Conservation (phyloP, 306 rosid species). For the Sicyos baderoa region DNA sequence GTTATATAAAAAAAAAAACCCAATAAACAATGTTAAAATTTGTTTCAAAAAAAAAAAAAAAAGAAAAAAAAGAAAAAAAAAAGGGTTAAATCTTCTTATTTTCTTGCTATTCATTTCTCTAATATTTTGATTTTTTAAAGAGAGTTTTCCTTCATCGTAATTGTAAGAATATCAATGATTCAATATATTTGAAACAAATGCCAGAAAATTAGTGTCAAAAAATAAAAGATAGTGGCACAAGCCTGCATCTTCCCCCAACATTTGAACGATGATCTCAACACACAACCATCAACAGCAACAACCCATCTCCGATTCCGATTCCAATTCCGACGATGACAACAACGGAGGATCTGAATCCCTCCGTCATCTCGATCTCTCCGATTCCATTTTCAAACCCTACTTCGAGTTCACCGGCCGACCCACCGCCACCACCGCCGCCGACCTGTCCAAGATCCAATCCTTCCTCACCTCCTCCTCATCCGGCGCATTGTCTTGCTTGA, state of each 20-base stretch:
- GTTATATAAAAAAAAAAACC: too few species aligned
- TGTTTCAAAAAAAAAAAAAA: too few species aligned
- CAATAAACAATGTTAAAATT: too few species aligned
- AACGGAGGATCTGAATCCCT: constrained; percentile 22
- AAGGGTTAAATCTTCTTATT: too few species aligned
- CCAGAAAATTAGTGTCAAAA: too few species aligned
- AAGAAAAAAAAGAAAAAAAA: too few species aligned
- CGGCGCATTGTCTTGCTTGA: constrained; percentile 86
- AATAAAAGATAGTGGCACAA: too few species aligned
- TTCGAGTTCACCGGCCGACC: constrained; percentile 56
- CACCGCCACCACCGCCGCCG: constrained; percentile 44
- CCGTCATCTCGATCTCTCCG: constrained; percentile 71
- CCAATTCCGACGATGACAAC: constrained; percentile 43
- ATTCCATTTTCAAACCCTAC: constrained; percentile 70
- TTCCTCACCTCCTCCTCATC: constrained; percentile 85
- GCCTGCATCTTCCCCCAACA: neutral
- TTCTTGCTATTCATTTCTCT: too few species aligned
- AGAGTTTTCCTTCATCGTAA: too few species aligned
- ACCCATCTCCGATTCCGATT: constrained; percentile 28
- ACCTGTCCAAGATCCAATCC: constrained; percentile 80
- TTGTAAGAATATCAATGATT: too few species aligned
- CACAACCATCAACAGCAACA: constrained; percentile 13
- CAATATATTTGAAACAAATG: too few species aligned
- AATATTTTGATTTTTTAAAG: too few species aligned
- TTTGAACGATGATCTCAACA: constrained; percentile 30